Base-by-base conservation (phyloP, 2,329 filamentous ascomycete species). In the Dothiorella sarmentorum region DNA sequence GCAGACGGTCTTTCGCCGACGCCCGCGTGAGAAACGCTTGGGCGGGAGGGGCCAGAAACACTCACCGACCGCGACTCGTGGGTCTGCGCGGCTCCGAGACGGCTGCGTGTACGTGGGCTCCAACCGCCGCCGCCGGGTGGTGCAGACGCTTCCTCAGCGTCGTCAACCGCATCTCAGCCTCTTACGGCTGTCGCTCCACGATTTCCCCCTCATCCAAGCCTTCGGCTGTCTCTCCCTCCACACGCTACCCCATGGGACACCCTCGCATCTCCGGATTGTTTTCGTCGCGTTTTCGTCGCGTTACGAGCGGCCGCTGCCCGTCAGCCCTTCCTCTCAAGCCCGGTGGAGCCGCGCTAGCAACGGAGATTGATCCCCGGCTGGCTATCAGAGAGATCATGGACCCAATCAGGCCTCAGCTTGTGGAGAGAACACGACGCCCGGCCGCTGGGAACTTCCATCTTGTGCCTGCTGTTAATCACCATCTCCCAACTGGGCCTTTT, bases 271-370 rank as follows among this genome's bases (percentile, higher is more conserved):
- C 56, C 56, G 56, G 44, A 15, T 58, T 20, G 42, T 58, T 58
- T 58, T 58, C 56, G 56, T 58, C 42, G 33, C 33, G 56, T 58
- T 58, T 58, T 58, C 56, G 56, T 58, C 20, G 35, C 33, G n/a
- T n/a, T n/a, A n/a, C n/a, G n/a, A n/a, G n/a, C 33, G 13, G 13
- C 20, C n/a, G 29, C 56, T 24, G 43, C 24, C 17, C 29, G 15
- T 13, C 43, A 47, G 43, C 43, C 24, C 43, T 26, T 20, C 33
- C 26, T 20, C 20, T 18, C 27, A 20, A n/a, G 24, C 31, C 40
- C 55, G 55, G 55, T 47, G 42, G 55, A 35, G 27, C n/a, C 42
- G 15, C 42, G 55, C 55, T 47, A 38, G 15, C 29, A 31, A 31
- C 42, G 33, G 40, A 22, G 27, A 27, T 47, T 24, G 10, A 57